Percentiles rank a stretch among this genome's conserved stretches.
Conservation (phyloP, 1,139 yeast genomes). For the Hansenula lynferdii region DNA sequence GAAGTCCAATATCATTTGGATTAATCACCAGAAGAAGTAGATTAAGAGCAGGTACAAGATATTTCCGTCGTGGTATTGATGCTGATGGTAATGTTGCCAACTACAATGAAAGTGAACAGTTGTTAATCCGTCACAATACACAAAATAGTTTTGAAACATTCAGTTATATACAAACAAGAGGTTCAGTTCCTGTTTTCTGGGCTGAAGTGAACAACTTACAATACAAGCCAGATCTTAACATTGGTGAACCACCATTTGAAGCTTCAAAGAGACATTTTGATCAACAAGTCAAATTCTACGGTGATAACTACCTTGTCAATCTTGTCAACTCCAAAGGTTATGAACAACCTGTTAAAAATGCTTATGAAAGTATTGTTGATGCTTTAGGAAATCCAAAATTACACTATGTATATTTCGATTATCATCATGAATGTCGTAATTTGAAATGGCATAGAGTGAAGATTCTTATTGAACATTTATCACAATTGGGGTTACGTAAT, state of each 20-base stretch:
- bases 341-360: slow-evolving; percentile 82
- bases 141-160: slow-evolving; percentile 33
- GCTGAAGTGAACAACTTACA: slow-evolving; percentile 85
- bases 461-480: slow-evolving; percentile 64
- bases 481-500: slow-evolving; percentile 56
- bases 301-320: slow-evolving; percentile 80
- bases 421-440: slow-evolving; percentile 94
- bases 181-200: slow-evolving; percentile 98
- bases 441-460: slow-evolving; percentile 94
- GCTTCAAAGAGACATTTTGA: slow-evolving; percentile 77
- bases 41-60: slow-evolving; percentile 89
- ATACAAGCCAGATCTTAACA: slow-evolving; percentile 76
- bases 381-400: slow-evolving; percentile 53
- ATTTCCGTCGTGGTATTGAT: slow-evolving; percentile 93
- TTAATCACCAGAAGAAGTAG: slow-evolving; percentile 75
- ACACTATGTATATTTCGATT: slow-evolving; percentile 85
- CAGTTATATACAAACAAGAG: slow-evolving; percentile 86
- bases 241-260: slow-evolving; percentile 54
- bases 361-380: slow-evolving; percentile 74
- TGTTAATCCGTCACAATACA: slow-evolving; percentile 47
- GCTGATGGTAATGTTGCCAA: slow-evolving; percentile 84
- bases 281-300: slow-evolving; percentile 64
- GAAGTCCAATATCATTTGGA: slow-evolving; percentile 52
- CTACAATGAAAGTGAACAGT: slow-evolving; percentile 93
- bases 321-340: slow-evolving; percentile 93